These are phyloP conservation scores for Xylaria digitata DNA, from an alignment of 2,329 filamentous ascomycete genomes.

Conservation along the genomic window DNA sequence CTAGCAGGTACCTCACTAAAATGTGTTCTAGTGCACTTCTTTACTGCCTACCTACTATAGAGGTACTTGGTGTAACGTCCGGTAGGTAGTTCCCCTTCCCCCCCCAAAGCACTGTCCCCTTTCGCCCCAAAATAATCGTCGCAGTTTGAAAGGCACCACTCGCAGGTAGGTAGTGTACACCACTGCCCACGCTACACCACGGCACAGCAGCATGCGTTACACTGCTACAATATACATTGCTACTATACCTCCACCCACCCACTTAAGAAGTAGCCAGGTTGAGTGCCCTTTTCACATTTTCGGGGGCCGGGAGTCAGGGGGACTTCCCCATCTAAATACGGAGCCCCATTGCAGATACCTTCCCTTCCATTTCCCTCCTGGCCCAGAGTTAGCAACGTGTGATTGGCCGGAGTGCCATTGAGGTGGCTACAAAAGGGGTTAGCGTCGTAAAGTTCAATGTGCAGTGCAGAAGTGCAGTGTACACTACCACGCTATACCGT, in stretches of 20 bases:
- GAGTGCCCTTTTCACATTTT: conserved; percentile 25
- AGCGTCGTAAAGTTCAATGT: conserved; percentile 9
- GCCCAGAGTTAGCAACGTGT: conserved; percentile 3
- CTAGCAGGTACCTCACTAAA: too few species aligned
- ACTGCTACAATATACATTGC: too few species aligned
- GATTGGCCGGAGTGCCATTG: conserved; percentile 25
- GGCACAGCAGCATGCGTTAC: too few species aligned
- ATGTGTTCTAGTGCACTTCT: too few species aligned
- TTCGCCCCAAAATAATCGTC: neutral
- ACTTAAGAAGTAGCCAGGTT: neutral
- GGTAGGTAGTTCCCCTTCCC: neutral
- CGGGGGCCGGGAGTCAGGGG: conserved; percentile 37
- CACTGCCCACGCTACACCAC: too few species aligned
- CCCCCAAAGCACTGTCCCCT: too few species aligned
- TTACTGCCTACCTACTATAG: neutral
- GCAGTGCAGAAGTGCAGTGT: neutral
- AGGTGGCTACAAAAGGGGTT: conserved; percentile 20
- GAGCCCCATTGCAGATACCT: conserved; percentile 31
- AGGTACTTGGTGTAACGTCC: conserved; percentile 12
- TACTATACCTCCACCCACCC: conserved; percentile 14
- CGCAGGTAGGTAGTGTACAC: too few species aligned
- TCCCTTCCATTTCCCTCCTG: conserved; percentile 20
- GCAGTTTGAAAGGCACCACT: conserved; percentile 12
- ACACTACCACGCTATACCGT: neutral
- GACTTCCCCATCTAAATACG: conserved; percentile 29